Base-by-base conservation (phyloP, 306 rosid genomes). In the Cyclanthera cordifolia region DNA sequence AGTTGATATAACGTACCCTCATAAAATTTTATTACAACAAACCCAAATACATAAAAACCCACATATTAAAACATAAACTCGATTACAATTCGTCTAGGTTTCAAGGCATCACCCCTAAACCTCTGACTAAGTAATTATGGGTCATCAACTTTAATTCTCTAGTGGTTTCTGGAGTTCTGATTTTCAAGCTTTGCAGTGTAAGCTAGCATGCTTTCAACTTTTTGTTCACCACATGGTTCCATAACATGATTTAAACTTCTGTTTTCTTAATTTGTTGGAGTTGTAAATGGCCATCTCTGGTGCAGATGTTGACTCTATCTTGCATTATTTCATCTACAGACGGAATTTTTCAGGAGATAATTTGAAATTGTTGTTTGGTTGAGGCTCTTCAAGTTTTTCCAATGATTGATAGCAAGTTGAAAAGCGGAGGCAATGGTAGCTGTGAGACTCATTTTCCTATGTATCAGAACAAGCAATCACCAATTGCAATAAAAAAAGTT, bases 401-500 rank as follows among this genome's bases (percentile, higher is more conserved):
- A 60, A 81, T 69, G 75, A 51, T 72, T 37, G 65, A 69, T 39
- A 60, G 73, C 24, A 68, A 57, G 59, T 49, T 81, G 15, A 28
- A 47, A 46, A 61, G 13, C 12, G 57, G n/a, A 50, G 68, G 45
- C 20, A 54, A 28, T 60, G 50, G 58, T 7, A 67, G 64, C 57
- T 37, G 58, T 32, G 71, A 65, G 72, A 74, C 72, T 45, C 49
- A 54, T 64, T 75, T 74, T 47, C 60, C 80, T 49, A 11, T 69
- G 25, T 72, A 20, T 72, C 76, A 46, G 56, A 41, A 27, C 15
- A 75, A 76, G 39, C 78, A 78, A 25, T 73, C 81, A 56, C 73
- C 73, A 17, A 51, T 75, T 51, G 67, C 76, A 21, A 20, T n/a
- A 72, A 78, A 79, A 74, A 82, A 82, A 70, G 19, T 27, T 20